Evolutionary conservation across 257 asterid species (phyloP).

Genomic region (Salvia hispanica): DNA sequence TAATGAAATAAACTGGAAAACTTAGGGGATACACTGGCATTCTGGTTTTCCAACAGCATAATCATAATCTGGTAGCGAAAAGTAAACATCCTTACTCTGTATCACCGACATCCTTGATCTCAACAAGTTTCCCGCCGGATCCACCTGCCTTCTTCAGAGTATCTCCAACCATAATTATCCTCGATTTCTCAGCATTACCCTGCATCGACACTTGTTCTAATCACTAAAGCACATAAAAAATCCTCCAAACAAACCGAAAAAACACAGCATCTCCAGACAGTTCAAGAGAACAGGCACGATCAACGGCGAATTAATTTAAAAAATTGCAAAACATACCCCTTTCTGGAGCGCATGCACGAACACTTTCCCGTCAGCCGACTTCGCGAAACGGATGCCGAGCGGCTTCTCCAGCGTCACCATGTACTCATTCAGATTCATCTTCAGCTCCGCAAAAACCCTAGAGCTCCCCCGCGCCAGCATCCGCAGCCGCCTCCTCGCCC

Average conservation of each 20-base stretch:
- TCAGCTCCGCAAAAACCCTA: conserved; percentile 46
- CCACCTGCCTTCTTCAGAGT: conserved; percentile 79
- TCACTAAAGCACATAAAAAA: conserved; percentile 3
- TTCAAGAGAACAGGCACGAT: not conserved
- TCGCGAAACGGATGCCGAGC: conserved; percentile 86
- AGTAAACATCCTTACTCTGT: conserved; percentile 59
- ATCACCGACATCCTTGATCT: conserved; percentile 74
- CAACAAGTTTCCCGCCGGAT: conserved; percentile 62
- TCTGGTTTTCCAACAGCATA: conserved; percentile 1
- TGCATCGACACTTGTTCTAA: conserved; percentile 32
- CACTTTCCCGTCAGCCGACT: conserved; percentile 77
- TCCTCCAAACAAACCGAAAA: conserved; percentile 14
- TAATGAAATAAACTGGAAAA: conserved; percentile 3
- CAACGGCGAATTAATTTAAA: not conserved
- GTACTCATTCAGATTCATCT: conserved; percentile 85
- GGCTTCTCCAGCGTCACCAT: conserved; percentile 90
- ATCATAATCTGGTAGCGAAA: conserved; percentile 7
- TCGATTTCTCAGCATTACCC: conserved; percentile 96
- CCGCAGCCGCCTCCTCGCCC: conserved; percentile 32
- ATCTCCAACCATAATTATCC: conserved; percentile 94
- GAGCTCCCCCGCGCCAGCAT: conserved; percentile 15
- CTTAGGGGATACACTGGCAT: not conserved
- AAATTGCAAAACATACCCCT: conserved; percentile 54
- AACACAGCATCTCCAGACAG: not conserved
- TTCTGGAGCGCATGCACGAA: conserved; percentile 88